Evolutionary conservation across 129 eudicot genomes (phyloP).

Genomic region (Cynara cardunculus): DNA sequence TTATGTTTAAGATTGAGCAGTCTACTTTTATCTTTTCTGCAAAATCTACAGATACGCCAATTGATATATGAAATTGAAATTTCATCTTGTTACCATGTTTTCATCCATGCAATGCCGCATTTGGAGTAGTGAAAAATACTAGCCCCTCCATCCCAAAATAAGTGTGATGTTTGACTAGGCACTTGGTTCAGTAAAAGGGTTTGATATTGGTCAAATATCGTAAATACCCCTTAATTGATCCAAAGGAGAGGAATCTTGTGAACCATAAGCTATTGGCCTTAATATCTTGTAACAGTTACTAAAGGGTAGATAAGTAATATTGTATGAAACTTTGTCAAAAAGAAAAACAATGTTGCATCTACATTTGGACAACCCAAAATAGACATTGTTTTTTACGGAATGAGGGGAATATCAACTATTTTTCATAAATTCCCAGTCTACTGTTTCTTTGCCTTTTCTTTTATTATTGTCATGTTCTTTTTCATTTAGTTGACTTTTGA

Average conservation of each 20-base stretch:
- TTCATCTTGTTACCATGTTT: not conserved
- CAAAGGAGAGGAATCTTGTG: conserved; percentile 3
- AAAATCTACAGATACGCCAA: not conserved
- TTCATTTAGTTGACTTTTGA: conserved; percentile 25
- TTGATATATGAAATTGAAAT: not conserved
- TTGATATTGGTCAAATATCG: not conserved
- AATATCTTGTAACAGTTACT: not conserved
- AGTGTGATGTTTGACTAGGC: not conserved
- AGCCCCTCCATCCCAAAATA: not conserved
- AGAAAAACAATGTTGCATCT: not conserved
- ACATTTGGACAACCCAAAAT: not conserved
- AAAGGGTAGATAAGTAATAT: not conserved
- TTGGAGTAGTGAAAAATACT: not conserved
- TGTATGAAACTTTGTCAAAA: not conserved
- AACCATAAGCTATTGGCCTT: not conserved
- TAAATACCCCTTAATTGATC: not conserved
- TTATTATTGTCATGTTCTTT: not conserved
- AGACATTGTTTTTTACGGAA: not conserved
- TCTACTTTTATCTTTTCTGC: not conserved
- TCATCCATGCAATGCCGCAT: not conserved
- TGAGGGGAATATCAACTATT: not conserved
- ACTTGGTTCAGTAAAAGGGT: not conserved
- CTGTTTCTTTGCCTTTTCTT: not conserved
- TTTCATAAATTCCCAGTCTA: not conserved
- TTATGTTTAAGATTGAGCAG: not conserved